These are phyloP conservation scores for Lepidium africanum DNA, from an alignment of 345 rosid species.

Conservation along the genomic window DNA sequence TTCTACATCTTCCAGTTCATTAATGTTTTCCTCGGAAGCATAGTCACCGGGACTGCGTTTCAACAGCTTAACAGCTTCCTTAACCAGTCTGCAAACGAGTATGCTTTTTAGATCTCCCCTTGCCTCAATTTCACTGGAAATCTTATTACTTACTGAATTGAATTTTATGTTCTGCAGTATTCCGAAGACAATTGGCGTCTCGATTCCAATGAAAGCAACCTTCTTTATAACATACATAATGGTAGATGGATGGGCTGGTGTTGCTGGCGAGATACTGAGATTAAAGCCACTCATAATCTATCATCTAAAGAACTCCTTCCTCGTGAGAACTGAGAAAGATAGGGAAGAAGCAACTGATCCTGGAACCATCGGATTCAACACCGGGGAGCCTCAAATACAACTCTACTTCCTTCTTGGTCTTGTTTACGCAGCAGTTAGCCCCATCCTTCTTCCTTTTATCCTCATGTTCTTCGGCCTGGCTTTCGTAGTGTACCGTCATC, in stretches of 20 bases:
- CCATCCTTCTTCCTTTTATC: constrained; percentile 84
- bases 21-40: constrained; percentile 94
- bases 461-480: constrained; percentile 78
- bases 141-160: neutral
- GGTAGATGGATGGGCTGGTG: constrained; percentile 99
- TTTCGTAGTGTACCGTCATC: constrained; percentile 84
- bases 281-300: constrained; percentile 74
- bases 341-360: constrained; percentile 98
- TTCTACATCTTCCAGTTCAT: constrained; percentile 79
- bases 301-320: constrained; percentile 69
- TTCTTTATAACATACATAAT: constrained; percentile 92
- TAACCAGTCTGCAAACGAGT: constrained; percentile 85
- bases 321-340: constrained; percentile 86
- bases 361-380: constrained; percentile 84
- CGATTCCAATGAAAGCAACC: constrained; percentile 96
- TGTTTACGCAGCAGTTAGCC: constrained; percentile 85
- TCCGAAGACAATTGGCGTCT: constrained; percentile 77
- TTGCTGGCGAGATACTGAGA: constrained; percentile 88
- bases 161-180: constrained; percentile 36
- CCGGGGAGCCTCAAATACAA: constrained; percentile 93
- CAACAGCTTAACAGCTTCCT: constrained; percentile 76
- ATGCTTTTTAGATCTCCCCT: constrained; percentile 23
- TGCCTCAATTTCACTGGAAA: neutral
- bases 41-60: constrained; percentile 90
- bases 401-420: constrained; percentile 95